Percentiles rank a stretch among this genome's conserved stretches.
phyloP scores from a whole-genome alignment of 768 basidiomycete genomes.

The Boletus reticuloceps region DNA sequence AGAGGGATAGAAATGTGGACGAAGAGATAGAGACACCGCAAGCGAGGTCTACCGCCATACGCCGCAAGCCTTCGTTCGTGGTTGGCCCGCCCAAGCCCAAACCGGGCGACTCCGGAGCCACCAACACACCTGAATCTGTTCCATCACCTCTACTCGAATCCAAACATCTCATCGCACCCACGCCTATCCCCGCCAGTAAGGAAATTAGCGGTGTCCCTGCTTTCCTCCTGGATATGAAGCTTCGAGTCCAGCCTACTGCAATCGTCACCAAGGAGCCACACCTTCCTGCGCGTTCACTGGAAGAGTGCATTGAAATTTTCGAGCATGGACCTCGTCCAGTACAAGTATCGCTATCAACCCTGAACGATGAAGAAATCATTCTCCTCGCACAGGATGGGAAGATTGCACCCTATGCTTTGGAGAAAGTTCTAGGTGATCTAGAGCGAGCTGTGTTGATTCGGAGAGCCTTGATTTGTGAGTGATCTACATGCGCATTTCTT shows the following conservation, averaged over 20 bases:
- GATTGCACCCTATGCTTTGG: slow-evolving; percentile 91
- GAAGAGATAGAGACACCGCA: slow-evolving; percentile 18
- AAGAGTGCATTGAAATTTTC: slow-evolving; percentile 78
- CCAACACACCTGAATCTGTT: slow-evolving; percentile 15
- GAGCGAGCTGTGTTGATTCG: slow-evolving; percentile 87
- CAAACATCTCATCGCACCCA: slow-evolving; percentile 25
- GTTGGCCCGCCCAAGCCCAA: slow-evolving; percentile 24
- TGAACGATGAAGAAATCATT: slow-evolving; percentile 93
- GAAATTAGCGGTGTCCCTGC: slow-evolving; percentile 24
- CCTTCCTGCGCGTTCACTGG: slow-evolving; percentile 49
- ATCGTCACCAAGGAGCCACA: slow-evolving; percentile 14
- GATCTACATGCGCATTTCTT: background rate
- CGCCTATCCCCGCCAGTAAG: slow-evolving; percentile 19
- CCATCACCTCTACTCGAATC: slow-evolving; percentile 12
- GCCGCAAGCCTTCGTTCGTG: slow-evolving; percentile 22
- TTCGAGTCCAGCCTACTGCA: slow-evolving; percentile 24
- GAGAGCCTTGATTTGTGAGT: slow-evolving; percentile 85
- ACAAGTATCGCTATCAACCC: slow-evolving; percentile 50
- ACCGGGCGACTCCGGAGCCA: slow-evolving; percentile 12
- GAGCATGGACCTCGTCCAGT: slow-evolving; percentile 68
- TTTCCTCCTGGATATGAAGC: slow-evolving; percentile 34
- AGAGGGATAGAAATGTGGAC: slow-evolving; percentile 21
- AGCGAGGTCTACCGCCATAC: slow-evolving; percentile 8
- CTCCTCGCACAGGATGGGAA: slow-evolving; percentile 86
- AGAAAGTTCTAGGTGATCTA: slow-evolving; percentile 88